Conservation (phyloP, 2,329 filamentous ascomycete genomes). For the Monosporascus sp. region DNA sequence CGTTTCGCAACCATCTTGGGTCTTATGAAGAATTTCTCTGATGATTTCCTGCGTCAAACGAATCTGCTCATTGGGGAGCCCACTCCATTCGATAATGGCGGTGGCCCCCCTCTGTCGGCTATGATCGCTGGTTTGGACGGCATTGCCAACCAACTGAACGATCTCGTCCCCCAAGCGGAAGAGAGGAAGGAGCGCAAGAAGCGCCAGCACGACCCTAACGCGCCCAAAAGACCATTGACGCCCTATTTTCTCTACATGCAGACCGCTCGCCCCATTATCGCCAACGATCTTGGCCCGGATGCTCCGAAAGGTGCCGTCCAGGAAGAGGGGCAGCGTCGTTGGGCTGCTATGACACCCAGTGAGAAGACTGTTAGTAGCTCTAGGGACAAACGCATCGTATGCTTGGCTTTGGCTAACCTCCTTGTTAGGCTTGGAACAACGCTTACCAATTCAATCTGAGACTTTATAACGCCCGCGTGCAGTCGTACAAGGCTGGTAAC, state of each 20-base stretch:
- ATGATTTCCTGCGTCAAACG: conserved; percentile 83
- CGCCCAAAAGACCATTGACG: conserved; percentile 88
- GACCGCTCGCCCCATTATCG: conserved; percentile 77
- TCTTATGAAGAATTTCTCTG: conserved; percentile 72
- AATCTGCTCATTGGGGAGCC: conserved; percentile 71
- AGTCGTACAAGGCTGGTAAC: conserved; percentile 60
- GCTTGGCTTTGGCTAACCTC: conserved; percentile 8
- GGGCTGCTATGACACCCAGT: conserved; percentile 68
- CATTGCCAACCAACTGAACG: conserved; percentile 42
- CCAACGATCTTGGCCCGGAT: conserved; percentile 67
- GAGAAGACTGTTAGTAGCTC: conserved; percentile 57
- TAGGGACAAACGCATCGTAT: background rate
- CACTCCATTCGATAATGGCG: conserved; percentile 42
- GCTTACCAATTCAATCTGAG: conserved; percentile 64
- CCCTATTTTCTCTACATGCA: conserved; percentile 96
- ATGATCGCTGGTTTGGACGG: conserved; percentile 48
- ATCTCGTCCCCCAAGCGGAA: conserved; percentile 45
- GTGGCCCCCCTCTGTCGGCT: conserved; percentile 30
- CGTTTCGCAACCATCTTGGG: conserved; percentile 75
- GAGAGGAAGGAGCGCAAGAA: conserved; percentile 89
- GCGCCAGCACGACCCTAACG: conserved; percentile 81
- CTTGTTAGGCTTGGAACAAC: conserved; percentile 52
- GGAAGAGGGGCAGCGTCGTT: conserved; percentile 79
- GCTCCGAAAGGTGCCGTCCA: conserved; percentile 82
- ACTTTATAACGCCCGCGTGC: conserved; percentile 59